Evolutionary conservation across 2,329 filamentous ascomycete genomes (phyloP).

Genomic region (Xylariaceae sp.): DNA sequence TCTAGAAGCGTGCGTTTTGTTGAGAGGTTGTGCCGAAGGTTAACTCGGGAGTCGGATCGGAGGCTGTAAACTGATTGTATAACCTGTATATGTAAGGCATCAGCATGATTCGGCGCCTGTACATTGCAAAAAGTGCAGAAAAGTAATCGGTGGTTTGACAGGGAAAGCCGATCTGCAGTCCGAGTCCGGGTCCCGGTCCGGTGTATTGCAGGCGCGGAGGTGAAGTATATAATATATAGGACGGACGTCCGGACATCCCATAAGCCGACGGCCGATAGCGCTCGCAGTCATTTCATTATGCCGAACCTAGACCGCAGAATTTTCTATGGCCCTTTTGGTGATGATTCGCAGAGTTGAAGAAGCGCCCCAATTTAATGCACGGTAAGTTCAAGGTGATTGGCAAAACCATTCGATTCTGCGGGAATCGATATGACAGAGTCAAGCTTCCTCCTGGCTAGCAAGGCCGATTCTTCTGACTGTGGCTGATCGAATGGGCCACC

Average conservation of each 20-base stretch:
- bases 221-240: not conserved
- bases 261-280: not conserved
- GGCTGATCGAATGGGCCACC: not conserved
- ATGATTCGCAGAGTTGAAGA: not conserved
- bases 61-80: constrained; percentile 14
- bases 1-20: constrained; percentile 20
- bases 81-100: constrained; percentile 11
- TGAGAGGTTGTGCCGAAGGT: constrained; percentile 18
- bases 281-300: not conserved
- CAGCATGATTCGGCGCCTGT: not conserved
- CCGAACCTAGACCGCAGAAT: not conserved
- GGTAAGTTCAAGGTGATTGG: not conserved
- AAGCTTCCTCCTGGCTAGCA: no score
- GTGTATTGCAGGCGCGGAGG: not conserved
- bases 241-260: not conserved
- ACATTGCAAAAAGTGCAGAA: not conserved
- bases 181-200: no score
- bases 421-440: no score
- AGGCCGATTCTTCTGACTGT: not conserved
- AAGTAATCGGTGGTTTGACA: constrained; percentile 1
- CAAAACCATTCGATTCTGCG: not conserved
- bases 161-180: no score
- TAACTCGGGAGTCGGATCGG: constrained; percentile 12
- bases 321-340: not conserved
- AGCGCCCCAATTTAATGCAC: not conserved